phyloP scores from a whole-genome alignment of 805 yeast genomes.

The Lipomyces starkeyi region DNA sequence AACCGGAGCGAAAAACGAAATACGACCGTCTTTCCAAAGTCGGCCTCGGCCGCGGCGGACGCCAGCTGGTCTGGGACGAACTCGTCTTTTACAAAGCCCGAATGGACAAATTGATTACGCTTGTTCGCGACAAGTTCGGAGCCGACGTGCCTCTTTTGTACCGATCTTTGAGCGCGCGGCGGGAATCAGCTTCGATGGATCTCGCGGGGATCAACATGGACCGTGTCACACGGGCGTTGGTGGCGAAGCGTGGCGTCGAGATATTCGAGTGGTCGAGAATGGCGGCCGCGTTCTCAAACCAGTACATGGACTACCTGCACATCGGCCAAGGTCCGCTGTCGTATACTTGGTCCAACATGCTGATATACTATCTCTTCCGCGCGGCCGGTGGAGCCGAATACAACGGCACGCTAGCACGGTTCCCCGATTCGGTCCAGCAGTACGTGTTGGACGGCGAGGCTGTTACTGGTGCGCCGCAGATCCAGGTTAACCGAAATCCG shows the following conservation, averaged over 20 bases:
- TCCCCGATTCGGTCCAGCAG: conserved; percentile 15
- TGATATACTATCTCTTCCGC: conserved; percentile 28
- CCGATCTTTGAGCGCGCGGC: conserved; percentile 28
- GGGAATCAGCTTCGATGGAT: conserved; percentile 19
- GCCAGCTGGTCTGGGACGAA: conserved; percentile 33
- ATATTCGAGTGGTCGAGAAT: conserved; percentile 32
- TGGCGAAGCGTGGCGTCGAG: conserved; percentile 17
- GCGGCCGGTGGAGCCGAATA: conserved; percentile 25
- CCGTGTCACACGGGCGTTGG: conserved; percentile 29
- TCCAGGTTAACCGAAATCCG: conserved; percentile 5
- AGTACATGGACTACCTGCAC: conserved; percentile 28
- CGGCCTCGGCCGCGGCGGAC: conserved; percentile 29
- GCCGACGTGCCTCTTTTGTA: conserved; percentile 29
- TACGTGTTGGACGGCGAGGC: conserved; percentile 13
- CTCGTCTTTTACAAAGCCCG: conserved; percentile 29
- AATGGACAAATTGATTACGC: conserved; percentile 21
- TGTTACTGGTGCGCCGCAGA: conserved; percentile 15
- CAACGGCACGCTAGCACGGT: conserved; percentile 11
- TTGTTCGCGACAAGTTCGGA: conserved; percentile 22
- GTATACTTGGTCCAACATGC: conserved; percentile 28
- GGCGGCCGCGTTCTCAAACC: conserved; percentile 23
- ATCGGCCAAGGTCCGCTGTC: conserved; percentile 24
- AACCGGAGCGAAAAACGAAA: conserved; percentile 11
- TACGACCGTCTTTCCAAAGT: conserved; percentile 3
- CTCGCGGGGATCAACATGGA: conserved; percentile 27